Percentiles rank a stretch among this genome's conserved stretches.
phyloP scores from a whole-genome alignment of 768 basidiomycete genomes.

The Fomitopsis serialis region DNA sequence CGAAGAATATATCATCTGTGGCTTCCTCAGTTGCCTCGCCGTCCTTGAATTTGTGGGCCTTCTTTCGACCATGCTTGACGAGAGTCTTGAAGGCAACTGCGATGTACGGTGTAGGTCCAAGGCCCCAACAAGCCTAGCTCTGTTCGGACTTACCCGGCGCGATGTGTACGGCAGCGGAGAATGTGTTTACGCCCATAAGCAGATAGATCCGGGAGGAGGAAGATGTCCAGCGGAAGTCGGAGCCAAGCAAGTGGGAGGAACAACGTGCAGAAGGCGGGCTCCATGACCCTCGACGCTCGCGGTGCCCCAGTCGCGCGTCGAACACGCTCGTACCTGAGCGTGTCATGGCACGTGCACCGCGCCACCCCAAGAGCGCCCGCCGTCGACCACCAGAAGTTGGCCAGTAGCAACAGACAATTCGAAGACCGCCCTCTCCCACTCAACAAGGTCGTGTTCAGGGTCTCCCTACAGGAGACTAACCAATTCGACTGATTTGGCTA shows the following conservation, averaged over 20 bases:
- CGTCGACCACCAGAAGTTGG: no score
- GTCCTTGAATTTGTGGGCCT: constrained; percentile 32
- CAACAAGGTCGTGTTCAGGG: no score
- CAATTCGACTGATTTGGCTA: no score
- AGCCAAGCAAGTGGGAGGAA: background rate
- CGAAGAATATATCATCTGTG: constrained; percentile 61
- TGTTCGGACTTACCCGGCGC: constrained; percentile 36
- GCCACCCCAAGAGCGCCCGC: background rate
- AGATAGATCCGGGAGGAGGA: background rate
- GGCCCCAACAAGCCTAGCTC: background rate
- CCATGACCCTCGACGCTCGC: no score
- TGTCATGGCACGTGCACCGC: background rate
- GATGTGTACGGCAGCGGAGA: constrained; percentile 50
- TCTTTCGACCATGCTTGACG: constrained; percentile 39
- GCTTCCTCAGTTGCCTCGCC: constrained; percentile 34
- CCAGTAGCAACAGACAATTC: no score
- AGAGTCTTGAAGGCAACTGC: constrained; percentile 54
- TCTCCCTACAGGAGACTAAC: no score
- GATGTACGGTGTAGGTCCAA: background rate
- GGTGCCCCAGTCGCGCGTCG: background rate
- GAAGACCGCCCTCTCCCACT: no score
- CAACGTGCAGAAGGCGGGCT: no score
- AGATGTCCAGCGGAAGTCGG: background rate
- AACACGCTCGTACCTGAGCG: background rate
- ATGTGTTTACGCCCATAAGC: constrained; percentile 47